Percentiles rank a stretch among this genome's conserved stretches.
These are phyloP conservation scores for Cyanidium caldarium DNA, from an alignment of 23 red algal species.

Conservation along the genomic window DNA sequence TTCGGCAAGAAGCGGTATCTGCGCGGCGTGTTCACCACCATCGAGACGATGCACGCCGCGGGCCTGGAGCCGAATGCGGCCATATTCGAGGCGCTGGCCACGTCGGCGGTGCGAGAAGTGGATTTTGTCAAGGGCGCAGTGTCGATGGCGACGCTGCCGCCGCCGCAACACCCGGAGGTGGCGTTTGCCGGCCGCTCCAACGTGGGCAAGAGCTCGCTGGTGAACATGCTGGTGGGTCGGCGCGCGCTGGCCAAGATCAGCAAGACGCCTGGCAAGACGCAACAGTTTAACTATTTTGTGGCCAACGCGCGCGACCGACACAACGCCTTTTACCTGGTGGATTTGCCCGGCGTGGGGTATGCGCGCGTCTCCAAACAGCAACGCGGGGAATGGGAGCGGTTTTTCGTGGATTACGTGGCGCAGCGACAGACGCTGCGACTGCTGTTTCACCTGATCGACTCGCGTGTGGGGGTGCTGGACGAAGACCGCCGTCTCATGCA, in stretches of 20 bases:
- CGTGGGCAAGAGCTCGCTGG: constrained; percentile 73
- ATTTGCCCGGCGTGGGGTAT: constrained; percentile 74
- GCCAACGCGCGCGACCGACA: constrained; percentile 40
- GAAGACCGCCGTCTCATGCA: constrained; percentile 39
- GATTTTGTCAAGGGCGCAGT: constrained; percentile 73
- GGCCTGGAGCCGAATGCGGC: constrained; percentile 19
- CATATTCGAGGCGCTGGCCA: constrained; percentile 49
- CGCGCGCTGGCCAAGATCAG: constrained; percentile 53
- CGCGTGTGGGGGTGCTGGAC: constrained; percentile 29
- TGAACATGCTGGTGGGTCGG: constrained; percentile 68
- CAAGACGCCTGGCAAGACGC: constrained; percentile 71
- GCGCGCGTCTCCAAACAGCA: constrained; percentile 44
- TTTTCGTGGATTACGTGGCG: constrained; percentile 42
- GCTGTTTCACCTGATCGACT: constrained; percentile 79
- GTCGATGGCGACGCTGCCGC: constrained; percentile 57
- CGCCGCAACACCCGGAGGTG: constrained; percentile 28
- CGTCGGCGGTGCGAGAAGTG: constrained; percentile 56
- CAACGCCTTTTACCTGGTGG: constrained; percentile 62
- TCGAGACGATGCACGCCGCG: constrained; percentile 36
- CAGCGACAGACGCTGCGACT: constrained; percentile 29
- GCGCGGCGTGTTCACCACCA: constrained; percentile 30
- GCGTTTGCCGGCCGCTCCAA: constrained; percentile 83
- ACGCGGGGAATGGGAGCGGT: constrained; percentile 44
- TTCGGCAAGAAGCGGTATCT: constrained; percentile 34
- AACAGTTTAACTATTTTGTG: constrained; percentile 89